These are phyloP conservation scores for Calonectria pauciramosa DNA, from an alignment of 2,329 filamentous ascomycete genomes.

Conservation along the genomic window DNA sequence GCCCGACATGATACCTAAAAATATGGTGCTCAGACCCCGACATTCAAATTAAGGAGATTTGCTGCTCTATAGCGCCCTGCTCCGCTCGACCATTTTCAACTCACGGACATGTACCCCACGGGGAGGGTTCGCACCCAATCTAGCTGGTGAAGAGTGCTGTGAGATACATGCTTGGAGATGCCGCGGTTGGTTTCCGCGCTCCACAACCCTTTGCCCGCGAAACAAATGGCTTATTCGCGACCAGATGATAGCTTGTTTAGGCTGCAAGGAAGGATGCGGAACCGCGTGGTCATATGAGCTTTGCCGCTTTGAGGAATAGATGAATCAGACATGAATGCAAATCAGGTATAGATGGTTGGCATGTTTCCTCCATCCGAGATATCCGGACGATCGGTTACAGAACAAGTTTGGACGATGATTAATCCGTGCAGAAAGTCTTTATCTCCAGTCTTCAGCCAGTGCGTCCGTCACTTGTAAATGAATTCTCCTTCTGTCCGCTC, in stretches of 20 bases:
- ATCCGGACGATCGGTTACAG: neutral
- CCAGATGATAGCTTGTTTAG: neutral
- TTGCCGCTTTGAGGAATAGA: neutral
- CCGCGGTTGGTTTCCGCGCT: neutral
- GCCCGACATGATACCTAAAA: neutral
- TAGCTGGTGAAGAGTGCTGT: neutral
- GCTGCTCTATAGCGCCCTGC: neutral
- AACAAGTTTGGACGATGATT: neutral
- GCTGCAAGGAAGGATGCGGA: neutral
- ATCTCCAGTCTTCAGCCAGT: neutral
- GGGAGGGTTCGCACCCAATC: neutral
- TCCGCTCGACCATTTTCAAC: neutral
- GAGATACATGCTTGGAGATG: neutral
- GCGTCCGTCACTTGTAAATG: neutral
- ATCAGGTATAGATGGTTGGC: neutral
- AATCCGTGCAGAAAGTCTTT: neutral
- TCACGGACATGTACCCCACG: neutral
- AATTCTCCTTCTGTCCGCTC: neutral
- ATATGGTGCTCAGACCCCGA: neutral
- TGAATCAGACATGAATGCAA: neutral
- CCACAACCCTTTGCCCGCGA: neutral
- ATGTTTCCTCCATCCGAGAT: neutral
- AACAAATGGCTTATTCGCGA: neutral
- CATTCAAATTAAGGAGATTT: conserved; percentile 8
- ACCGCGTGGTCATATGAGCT: neutral